These are phyloP conservation scores for Mariannaea elegans DNA, from an alignment of 2,329 filamentous ascomycete species.

Conservation along the genomic window DNA sequence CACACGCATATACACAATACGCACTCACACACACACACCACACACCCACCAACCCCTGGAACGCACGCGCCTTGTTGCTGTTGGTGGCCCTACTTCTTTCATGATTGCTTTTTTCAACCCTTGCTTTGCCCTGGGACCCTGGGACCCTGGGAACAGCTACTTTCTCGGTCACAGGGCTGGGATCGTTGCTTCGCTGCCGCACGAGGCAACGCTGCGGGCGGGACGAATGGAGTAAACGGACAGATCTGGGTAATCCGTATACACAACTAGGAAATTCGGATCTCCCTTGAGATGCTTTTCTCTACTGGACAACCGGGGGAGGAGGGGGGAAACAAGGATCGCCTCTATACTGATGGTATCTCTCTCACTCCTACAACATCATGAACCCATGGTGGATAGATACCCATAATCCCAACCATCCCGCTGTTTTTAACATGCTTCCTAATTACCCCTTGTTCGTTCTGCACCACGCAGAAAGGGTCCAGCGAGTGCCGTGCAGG, in stretches of 20 bases:
- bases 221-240: neutral
- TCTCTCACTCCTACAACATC: neutral
- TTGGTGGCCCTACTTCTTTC: neutral
- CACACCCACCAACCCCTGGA: neutral
- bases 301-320: neutral
- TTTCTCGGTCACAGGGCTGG: neutral
- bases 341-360: neutral
- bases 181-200: neutral
- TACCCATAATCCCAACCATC: no score
- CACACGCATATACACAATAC: no score
- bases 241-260: constrained; percentile 15
- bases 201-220: neutral
- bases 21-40: no score
- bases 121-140: neutral
- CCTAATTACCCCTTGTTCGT: no score
- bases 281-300: neutral
- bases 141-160: no score
- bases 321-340: neutral
- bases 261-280: constrained; percentile 9
- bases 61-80: neutral
- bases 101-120: neutral
- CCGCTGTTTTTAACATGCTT: no score
- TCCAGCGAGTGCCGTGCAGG: constrained; percentile 16
- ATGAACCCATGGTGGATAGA: no score
- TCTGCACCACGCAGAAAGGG: neutral